Conservation (phyloP, 2,329 filamentous ascomycete species). For the Hypoxylon sp. region DNA sequence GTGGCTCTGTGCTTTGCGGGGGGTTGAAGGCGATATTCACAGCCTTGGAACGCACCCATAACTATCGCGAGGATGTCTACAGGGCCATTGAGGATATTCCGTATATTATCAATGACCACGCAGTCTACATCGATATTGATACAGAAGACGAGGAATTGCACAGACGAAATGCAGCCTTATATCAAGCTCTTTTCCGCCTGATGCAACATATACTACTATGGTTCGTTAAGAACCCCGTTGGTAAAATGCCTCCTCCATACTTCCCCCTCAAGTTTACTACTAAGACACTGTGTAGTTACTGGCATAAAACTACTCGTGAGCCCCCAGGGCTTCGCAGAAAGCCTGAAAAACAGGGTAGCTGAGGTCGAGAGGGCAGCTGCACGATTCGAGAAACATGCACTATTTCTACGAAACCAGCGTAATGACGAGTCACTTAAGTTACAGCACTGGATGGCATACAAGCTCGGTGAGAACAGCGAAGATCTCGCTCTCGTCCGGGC, state of each 20-base stretch:
- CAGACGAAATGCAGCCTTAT: conserved; percentile 26
- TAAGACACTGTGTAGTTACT: conserved; percentile 3
- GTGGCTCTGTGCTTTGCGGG: conserved; percentile 32
- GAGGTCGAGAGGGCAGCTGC: conserved; percentile 11
- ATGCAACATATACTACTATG: conserved; percentile 32
- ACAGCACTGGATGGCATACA: conserved; percentile 21
- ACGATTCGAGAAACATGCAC: conserved; percentile 18
- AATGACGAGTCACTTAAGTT: conserved; percentile 1
- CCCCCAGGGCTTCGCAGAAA: conserved; percentile 20
- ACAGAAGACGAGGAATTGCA: conserved; percentile 27
- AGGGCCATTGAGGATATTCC: conserved; percentile 34
- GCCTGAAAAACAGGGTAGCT: conserved; percentile 6
- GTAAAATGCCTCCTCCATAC: neutral
- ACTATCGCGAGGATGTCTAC: conserved; percentile 33
- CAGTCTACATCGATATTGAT: conserved; percentile 9
- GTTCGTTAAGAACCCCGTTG: conserved; percentile 31
- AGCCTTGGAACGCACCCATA: conserved; percentile 22
- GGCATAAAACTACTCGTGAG: conserved; percentile 19
- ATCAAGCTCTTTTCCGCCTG: conserved; percentile 21
- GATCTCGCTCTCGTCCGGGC: neutral
- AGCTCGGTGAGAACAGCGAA: conserved; percentile 5
- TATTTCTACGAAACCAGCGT: conserved; percentile 16
- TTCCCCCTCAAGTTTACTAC: neutral
- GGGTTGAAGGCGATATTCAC: conserved; percentile 33
- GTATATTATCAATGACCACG: conserved; percentile 26